Percentiles rank a stretch among this genome's conserved stretches.
Conservation (phyloP, 2,329 filamentous ascomycete species). For the Apiospora marii region DNA sequence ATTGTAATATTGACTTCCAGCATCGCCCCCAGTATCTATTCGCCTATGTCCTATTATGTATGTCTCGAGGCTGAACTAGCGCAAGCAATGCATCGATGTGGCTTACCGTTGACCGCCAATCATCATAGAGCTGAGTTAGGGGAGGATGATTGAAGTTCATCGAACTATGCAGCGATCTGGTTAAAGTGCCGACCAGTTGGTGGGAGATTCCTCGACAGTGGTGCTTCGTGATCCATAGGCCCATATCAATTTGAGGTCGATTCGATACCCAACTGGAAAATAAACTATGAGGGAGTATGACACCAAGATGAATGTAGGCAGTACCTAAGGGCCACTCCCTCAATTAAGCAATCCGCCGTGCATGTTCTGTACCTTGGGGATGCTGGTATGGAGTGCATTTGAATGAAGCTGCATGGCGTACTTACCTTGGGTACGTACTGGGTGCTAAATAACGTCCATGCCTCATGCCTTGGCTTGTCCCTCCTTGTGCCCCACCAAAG, state of each 20-base stretch:
- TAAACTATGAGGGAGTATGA: too few species aligned
- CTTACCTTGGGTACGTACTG: background rate
- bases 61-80: conserved; percentile 14
- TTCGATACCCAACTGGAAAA: too few species aligned
- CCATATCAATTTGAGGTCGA: too few species aligned
- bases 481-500: conserved; percentile 5
- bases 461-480: background rate
- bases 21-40: background rate
- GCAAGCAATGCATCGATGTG: background rate
- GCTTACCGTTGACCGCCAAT: conserved; percentile 19
- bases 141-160: background rate
- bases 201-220: background rate
- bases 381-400: background rate
- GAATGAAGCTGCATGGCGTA: background rate
- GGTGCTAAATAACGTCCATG: background rate
- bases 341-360: too few species aligned
- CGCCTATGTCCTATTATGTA: background rate
- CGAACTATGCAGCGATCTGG: background rate
- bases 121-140: background rate
- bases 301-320: too few species aligned
- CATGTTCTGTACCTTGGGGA: too few species aligned
- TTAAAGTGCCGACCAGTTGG: background rate
- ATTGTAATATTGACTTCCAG: background rate
- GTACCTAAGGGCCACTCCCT: too few species aligned
- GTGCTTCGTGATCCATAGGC: background rate